These are phyloP conservation scores for Monilinia polystroma DNA, from an alignment of 2,329 filamentous ascomycete genomes.

Conservation along the genomic window DNA sequence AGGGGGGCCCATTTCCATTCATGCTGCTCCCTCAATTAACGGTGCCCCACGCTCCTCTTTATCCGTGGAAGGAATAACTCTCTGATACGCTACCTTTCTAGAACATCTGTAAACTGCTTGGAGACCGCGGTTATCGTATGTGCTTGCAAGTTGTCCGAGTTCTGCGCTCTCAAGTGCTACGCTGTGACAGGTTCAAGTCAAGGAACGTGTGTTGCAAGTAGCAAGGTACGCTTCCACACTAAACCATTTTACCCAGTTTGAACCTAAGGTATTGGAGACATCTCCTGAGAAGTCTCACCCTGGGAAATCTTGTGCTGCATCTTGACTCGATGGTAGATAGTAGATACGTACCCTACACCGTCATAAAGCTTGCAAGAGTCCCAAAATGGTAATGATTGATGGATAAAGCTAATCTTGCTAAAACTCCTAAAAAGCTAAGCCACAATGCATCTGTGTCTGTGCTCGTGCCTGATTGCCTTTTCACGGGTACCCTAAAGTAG, in stretches of 20 bases:
- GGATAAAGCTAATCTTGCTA: conserved; percentile 2
- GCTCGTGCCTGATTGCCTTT: conserved; percentile 12
- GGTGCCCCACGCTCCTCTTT: conserved; percentile 14
- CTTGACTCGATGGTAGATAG: conserved; percentile 9
- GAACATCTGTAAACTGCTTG: conserved; percentile 6
- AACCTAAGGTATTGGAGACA: not conserved
- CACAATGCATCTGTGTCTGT: conserved; percentile 18
- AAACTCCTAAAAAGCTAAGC: conserved; percentile 19
- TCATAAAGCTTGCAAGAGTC: conserved; percentile 7
- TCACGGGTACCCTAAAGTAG: conserved; percentile 1
- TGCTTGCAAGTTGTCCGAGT: conserved; percentile 13
- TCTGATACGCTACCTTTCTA: conserved; percentile 7
- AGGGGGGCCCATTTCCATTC: conserved; percentile 16
- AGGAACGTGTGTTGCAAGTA: conserved; percentile 3
- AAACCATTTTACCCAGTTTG: conserved; percentile 7
- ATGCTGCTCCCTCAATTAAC: conserved; percentile 14
- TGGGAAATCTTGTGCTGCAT: conserved; percentile 12
- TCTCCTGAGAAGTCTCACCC: conserved; percentile 1
- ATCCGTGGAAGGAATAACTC: conserved; percentile 5
- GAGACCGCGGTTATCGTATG: conserved; percentile 16
- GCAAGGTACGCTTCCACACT: conserved; percentile 16
- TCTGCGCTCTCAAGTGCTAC: conserved; percentile 12
- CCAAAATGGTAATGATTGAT: conserved; percentile 2
- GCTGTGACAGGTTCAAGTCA: conserved; percentile 9
- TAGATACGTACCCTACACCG: conserved; percentile 19